Conservation (phyloP, 2,329 filamentous ascomycete species). For the Fusarium sp. region DNA sequence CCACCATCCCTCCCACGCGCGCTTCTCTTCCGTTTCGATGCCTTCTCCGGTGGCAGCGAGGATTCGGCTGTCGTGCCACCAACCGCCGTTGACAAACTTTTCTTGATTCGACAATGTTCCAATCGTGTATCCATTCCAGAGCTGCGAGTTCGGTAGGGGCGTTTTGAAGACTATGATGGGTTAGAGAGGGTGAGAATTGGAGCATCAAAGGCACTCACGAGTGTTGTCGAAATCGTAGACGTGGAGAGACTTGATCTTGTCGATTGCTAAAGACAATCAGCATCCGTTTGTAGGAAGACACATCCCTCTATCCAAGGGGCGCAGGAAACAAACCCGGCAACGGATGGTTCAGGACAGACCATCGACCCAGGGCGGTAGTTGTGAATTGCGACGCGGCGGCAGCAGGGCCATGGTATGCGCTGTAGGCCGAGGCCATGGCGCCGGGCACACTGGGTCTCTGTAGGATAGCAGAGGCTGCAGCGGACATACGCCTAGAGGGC, state of each 20-base stretch:
- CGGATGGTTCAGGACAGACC: conserved; percentile 79
- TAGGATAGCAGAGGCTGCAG: conserved; percentile 34
- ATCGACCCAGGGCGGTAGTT: conserved; percentile 78
- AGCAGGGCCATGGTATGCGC: conserved; percentile 49
- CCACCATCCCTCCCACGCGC: conserved; percentile 94
- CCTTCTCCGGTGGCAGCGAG: conserved; percentile 87
- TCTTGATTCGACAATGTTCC: conserved; percentile 79
- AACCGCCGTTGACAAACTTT: conserved; percentile 81
- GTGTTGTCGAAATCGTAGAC: conserved; percentile 99
- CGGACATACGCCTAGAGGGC: conserved; percentile 38
- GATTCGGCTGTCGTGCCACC: conserved; percentile 95
- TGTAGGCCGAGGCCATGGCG: conserved; percentile 53
- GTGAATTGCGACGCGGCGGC: conserved; percentile 56
- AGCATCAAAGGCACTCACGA: conserved; percentile 58
- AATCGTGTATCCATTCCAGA: conserved; percentile 84
- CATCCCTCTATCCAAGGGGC: not conserved
- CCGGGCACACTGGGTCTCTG: conserved; percentile 39
- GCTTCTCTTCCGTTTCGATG: conserved; percentile 78
- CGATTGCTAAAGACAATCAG: conserved; percentile 56
- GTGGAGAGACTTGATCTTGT: conserved; percentile 80
- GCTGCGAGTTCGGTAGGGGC: conserved; percentile 83
- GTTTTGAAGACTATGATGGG: conserved; percentile 77
- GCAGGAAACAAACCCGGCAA: conserved; percentile 65
- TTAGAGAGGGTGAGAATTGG: not conserved
- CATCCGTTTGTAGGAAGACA: conserved; percentile 18